Evolutionary conservation across 176 grass and related monocot genomes (phyloP).

Genomic region (Carex littledalei): DNA sequence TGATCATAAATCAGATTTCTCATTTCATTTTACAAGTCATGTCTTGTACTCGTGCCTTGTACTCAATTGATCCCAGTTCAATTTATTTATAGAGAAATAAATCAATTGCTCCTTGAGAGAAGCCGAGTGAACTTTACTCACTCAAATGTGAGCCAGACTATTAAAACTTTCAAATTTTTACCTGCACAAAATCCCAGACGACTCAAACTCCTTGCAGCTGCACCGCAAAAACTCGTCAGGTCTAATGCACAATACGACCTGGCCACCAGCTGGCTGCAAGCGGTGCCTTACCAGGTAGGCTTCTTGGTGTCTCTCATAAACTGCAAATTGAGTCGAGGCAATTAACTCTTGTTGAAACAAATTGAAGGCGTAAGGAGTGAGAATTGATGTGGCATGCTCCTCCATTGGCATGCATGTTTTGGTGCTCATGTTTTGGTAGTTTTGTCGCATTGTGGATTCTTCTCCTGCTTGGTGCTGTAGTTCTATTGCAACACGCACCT

Average conservation of each 20-base stretch:
- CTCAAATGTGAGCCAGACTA: neutral
- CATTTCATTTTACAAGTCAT: neutral
- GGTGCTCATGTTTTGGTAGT: conserved; percentile 32
- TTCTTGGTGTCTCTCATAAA: conserved; percentile 38
- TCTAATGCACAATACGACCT: conserved; percentile 22
- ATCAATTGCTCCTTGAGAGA: neutral
- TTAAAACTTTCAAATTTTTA: neutral
- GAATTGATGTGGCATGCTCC: conserved; percentile 31
- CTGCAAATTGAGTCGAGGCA: conserved; percentile 37
- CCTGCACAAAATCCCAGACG: conserved; percentile 39
- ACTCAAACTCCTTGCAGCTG: conserved; percentile 46
- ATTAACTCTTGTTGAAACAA: conserved; percentile 44
- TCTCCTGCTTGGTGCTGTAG: conserved; percentile 45
- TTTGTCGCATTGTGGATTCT: conserved; percentile 41
- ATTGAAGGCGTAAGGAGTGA: conserved; percentile 39
- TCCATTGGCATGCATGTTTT: conserved; percentile 55
- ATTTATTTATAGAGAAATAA: neutral
- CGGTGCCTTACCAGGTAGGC: conserved; percentile 36
- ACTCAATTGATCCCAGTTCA: neutral
- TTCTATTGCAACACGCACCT: conserved; percentile 39
- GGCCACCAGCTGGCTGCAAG: conserved; percentile 20
- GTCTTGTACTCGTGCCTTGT: neutral
- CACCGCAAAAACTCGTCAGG: conserved; percentile 32
- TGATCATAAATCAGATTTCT: neutral
- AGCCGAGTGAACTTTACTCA: neutral